phyloP scores from a whole-genome alignment of 139 green algal genomes.

The Pleodorina starrii region DNA sequence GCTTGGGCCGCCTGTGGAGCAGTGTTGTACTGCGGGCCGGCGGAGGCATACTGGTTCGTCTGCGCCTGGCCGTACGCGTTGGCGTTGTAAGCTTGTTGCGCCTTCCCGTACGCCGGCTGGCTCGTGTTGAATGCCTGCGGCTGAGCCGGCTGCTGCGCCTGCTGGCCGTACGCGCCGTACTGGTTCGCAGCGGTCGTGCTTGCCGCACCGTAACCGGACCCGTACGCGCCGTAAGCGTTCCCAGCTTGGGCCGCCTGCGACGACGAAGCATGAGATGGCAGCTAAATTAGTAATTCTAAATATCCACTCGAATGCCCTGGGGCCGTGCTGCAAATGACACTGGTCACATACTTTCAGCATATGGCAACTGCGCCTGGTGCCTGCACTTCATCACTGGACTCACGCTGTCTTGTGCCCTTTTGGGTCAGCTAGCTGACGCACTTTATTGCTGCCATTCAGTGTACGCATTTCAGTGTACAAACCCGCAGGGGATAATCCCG shows the following conservation, averaged over 20 bases:
- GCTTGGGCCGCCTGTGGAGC: slow-evolving; percentile 13
- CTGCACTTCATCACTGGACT: too few relatives aligned
- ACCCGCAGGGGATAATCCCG: too few relatives aligned
- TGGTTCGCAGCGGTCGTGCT: neutral
- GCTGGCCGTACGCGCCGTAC: slow-evolving; percentile 44
- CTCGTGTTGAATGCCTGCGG: slow-evolving; percentile 52
- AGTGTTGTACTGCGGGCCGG: slow-evolving; percentile 40
- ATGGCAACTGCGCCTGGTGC: too few relatives aligned
- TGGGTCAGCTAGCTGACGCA: too few relatives aligned
- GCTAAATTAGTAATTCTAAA: too few relatives aligned
- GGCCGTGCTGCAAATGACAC: too few relatives aligned
- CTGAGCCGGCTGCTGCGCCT: slow-evolving; percentile 16
- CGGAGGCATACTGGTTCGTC: slow-evolving; percentile 32
- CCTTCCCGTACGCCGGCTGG: slow-evolving; percentile 42
- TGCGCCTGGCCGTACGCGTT: slow-evolving; percentile 46
- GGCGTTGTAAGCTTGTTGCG: slow-evolving; percentile 28
- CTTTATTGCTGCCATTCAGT: too few relatives aligned
- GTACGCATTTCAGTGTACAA: too few relatives aligned
- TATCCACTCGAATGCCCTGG: too few relatives aligned
- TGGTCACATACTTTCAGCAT: too few relatives aligned
- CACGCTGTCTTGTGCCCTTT: too few relatives aligned
- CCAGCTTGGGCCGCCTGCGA: neutral
- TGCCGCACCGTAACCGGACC: neutral
- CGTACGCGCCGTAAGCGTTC: neutral
- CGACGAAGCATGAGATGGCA: too few relatives aligned